Evolutionary conservation across 441 rosid species (phyloP), one percentile per base, ranked within the genome.

Genomic region (Theobroma grandiflorum): DNA sequence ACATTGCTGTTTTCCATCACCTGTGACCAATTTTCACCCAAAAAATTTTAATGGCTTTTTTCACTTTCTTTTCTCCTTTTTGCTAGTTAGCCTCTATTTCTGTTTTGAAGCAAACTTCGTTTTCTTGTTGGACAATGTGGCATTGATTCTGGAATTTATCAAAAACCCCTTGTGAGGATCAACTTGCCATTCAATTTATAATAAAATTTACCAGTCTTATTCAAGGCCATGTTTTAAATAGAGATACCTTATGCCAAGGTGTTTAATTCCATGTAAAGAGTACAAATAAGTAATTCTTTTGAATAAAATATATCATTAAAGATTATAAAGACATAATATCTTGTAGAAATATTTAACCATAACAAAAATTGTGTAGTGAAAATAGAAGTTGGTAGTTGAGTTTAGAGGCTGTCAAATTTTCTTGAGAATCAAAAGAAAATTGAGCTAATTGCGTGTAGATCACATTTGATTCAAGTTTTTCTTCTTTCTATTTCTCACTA

Each of bases 361-460:
- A 40, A n/a, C 20, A n/a, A 38, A 72, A 71, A 18, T 63, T 72
- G 43, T 9, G 12, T 55, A n/a, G 64, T 72, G 64, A 72, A 72
- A 20, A 53, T 72, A 55, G 76, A n/a, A 37, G 33, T 22, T n/a
- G 33, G 53, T 70, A 8, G 10, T 72, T 49, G 9, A 50, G 75
- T 72, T 35, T 72, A 37, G 4, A n/a, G n/a, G 4, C 47, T 72
- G 62, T 72, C 33, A n/a, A 42, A 18, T 4, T 71, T 33, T 50
- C 59, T n/a, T 2, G 59, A 33, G 45, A 71, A 49, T 70, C 42
- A 33, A 22, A 70, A n/a, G 18, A 18, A 12, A 52, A 52, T 40
- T n/a, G 49, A 72, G 49, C 49, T 35, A 0, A 5, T 72, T 53
- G 63, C 49, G 37, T 72, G 63, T 37, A 18, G 63, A 37, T n/a